Base-by-base conservation (phyloP, 1,284 basidiomycete species). In the Spongispora temasekensis region DNA sequence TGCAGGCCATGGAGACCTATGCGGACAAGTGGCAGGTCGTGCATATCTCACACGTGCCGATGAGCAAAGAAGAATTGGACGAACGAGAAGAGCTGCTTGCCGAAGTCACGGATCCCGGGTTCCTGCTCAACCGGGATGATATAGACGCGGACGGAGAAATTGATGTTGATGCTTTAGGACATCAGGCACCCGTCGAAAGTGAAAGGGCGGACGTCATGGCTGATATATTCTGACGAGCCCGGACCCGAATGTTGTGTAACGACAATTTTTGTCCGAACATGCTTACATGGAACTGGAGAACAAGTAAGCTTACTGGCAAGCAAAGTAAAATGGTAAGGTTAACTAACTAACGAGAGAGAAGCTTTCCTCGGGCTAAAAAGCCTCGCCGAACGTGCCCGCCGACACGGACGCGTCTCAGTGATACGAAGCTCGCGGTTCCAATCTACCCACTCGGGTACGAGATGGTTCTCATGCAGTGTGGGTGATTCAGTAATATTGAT, bases 21-120 rank as follows among this genome's bases (percentile, higher is more conserved):
- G 80, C 82, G 55, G 88, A 91, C 71, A 91, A 91, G 70, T 93
- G 91, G 90, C 84, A 90, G 67, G 78, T 90, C 42, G 88, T 93
- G 59, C 83, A 86, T 54, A 79, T 92, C 46, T 82, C 83, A 46
- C 82, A 84, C 60, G 73, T 73, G 30, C 75, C 71, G 65, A 88
- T 83, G 79, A 83, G 74, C 52, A 73, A 74, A 48, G 84, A 85
- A 46, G 82, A 86, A 60, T 70, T 77, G 57, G 79, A 81, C 4
- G 83, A 86, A 65, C 79, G 85, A 37, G 78, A 79, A 50, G 83
- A 84, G 57, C 75, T 79, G 4, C 74, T 81, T 52, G 80, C 83
- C 9, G 83, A 86, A 68, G 84, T 87, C 17, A 71, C 73, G 28
- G 85, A 87, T 65, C 85, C 86, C 8, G 71, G 76, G 53, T 86